These are phyloP conservation scores for Ceratocystis eucalypticola DNA, from an alignment of 2,329 filamentous ascomycete genomes.

Conservation along the genomic window DNA sequence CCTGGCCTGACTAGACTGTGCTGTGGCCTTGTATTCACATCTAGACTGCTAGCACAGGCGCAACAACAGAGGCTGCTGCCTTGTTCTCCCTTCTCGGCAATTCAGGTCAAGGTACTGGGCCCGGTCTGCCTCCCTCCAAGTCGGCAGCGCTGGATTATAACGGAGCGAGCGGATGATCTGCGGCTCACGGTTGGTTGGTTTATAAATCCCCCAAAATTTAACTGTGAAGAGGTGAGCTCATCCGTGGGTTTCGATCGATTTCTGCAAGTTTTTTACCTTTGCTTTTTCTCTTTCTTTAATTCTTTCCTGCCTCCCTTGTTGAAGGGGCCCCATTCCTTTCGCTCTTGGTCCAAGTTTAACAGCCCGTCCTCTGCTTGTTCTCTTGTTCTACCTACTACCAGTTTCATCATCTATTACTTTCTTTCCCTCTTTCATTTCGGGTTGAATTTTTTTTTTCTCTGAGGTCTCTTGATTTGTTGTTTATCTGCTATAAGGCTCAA, in stretches of 20 bases:
- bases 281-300: not conserved
- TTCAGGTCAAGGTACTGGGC: not conserved
- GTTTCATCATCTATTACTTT: no score
- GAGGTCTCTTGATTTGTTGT: not conserved
- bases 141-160: no score
- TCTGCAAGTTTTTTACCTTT: slow-evolving; percentile 8
- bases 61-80: not conserved
- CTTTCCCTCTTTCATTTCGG: no score
- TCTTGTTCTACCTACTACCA: not conserved
- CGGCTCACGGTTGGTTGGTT: not conserved
- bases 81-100: not conserved
- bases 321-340: not conserved
- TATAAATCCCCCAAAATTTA: not conserved
- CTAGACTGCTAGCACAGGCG: not conserved
- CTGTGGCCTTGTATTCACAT: not conserved
- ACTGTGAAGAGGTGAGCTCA: slow-evolving; percentile 15
- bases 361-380: not conserved
- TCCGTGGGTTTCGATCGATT: slow-evolving; percentile 13
- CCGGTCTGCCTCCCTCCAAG: not conserved
- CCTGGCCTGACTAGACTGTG: no score
- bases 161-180: not conserved
- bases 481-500: not conserved
- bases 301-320: not conserved
- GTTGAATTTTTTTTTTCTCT: not conserved
- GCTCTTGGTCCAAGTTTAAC: not conserved